Percentiles rank a stretch among this genome's conserved stretches.
These are phyloP conservation scores for Gnomoniopsis smithogilvyi DNA, from an alignment of 2,329 filamentous ascomycete genomes.

Conservation along the genomic window DNA sequence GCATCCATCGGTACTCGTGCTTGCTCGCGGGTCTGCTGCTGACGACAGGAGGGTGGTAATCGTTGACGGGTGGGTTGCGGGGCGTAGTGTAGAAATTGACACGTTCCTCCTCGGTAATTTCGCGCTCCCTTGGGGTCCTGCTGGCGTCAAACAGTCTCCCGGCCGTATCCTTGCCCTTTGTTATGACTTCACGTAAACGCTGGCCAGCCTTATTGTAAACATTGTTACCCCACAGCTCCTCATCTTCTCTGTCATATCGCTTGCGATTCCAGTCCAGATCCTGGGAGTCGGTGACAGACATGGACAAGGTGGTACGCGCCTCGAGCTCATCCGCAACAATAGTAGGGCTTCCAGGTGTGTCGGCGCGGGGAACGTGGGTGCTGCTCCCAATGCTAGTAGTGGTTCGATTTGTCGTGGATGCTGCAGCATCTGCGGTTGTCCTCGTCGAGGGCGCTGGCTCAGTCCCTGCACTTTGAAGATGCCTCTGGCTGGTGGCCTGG, in stretches of 20 bases:
- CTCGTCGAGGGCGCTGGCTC: constrained; percentile 33
- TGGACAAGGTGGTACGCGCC: constrained; percentile 36
- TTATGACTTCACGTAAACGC: constrained; percentile 55
- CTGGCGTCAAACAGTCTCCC: constrained; percentile 48
- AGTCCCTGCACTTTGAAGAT: constrained; percentile 54
- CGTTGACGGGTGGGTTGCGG: constrained; percentile 73
- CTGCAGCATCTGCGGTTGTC: constrained; percentile 33
- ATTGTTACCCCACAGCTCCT: constrained; percentile 76
- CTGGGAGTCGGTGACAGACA: constrained; percentile 34
- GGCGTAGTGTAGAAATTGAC: constrained; percentile 59
- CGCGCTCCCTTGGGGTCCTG: constrained; percentile 50
- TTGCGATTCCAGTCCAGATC: constrained; percentile 66
- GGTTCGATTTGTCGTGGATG: constrained; percentile 28
- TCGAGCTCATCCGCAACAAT: constrained; percentile 43
- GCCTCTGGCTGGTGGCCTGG: constrained; percentile 58
- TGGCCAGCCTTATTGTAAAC: constrained; percentile 44
- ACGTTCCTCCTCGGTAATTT: constrained; percentile 46
- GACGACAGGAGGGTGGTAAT: constrained; percentile 81
- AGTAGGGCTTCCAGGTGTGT: constrained; percentile 39
- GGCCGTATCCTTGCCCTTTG: constrained; percentile 55
- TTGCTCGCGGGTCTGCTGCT: constrained; percentile 67
- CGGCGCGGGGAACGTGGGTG: constrained; percentile 31
- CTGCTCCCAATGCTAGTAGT: constrained; percentile 25
- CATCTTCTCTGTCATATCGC: constrained; percentile 83
- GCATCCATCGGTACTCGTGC: constrained; percentile 82